phyloP scores from a whole-genome alignment of 1,284 basidiomycete genomes.

The Trichosporon asahii region DNA sequence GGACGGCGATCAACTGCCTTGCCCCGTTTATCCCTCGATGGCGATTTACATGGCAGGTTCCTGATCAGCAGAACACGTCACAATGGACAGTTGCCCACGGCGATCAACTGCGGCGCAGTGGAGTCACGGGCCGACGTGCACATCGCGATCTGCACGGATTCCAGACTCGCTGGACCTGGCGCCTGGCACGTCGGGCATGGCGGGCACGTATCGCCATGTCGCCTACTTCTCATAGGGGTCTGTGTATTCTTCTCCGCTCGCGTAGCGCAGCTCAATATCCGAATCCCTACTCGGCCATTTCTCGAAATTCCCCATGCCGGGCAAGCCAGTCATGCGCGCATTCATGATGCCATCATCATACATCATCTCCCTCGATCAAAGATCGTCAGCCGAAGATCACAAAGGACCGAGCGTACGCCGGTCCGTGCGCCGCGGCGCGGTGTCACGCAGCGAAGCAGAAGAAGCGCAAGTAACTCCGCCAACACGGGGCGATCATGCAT shows the following conservation, averaged over 20 bases:
- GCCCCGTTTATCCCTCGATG: background rate
- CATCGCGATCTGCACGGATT: background rate
- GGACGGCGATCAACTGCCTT: background rate
- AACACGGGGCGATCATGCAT: background rate
- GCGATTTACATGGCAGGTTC: background rate
- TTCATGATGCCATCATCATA: background rate
- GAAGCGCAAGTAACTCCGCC: no score
- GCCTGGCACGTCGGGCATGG: background rate
- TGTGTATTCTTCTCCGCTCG: no score
- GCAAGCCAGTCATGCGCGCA: background rate
- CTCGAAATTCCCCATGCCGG: background rate
- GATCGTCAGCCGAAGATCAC: background rate
- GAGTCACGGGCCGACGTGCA: background rate
- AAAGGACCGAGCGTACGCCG: background rate
- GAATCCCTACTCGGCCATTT: background rate
- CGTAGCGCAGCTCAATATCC: background rate
- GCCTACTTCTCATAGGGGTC: background rate
- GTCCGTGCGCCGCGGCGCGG: background rate
- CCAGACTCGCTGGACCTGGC: background rate
- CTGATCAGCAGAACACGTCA: background rate
- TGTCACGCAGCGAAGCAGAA: background rate
- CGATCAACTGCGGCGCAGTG: background rate
- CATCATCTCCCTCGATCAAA: background rate
- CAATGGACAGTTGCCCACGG: background rate
- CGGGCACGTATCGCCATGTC: no score